Percentiles rank a stretch among this genome's conserved stretches.
Evolutionary conservation across 768 basidiomycete species (phyloP).

Genomic region (Suillus spraguei): DNA sequence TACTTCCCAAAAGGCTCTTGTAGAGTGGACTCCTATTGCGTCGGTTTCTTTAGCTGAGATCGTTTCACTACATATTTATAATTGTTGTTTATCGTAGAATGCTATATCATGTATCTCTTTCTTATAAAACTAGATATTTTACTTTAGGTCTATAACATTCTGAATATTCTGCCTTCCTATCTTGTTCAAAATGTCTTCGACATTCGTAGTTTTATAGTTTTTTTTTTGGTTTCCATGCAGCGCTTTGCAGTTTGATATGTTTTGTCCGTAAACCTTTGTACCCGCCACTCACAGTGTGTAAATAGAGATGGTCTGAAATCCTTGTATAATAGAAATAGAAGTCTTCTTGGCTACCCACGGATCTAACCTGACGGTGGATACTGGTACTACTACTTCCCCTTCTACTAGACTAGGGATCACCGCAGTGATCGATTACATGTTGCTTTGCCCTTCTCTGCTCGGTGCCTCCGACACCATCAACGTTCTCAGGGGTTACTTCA

Average conservation of each 20-base stretch:
- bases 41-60: neutral
- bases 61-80: no score
- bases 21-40: conserved; percentile 8
- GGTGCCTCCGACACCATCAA: conserved; percentile 86
- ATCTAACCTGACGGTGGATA: neutral
- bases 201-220: neutral
- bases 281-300: neutral
- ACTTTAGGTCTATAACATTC: neutral
- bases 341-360: neutral
- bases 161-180: neutral
- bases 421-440: conserved; percentile 78
- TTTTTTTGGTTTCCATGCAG: neutral
- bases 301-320: neutral
- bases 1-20: conserved; percentile 43
- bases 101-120: neutral
- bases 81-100: neutral
- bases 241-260: neutral
- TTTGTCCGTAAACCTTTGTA: neutral
- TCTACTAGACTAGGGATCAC: conserved; percentile 42
- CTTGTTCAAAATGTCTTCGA: neutral
- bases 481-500: conserved; percentile 81
- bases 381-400: conserved; percentile 29
- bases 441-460: conserved; percentile 82
- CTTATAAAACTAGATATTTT: neutral
- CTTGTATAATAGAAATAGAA: neutral